phyloP scores from a whole-genome alignment of 2,329 filamentous ascomycete genomes.

The Penicillium sp. region DNA sequence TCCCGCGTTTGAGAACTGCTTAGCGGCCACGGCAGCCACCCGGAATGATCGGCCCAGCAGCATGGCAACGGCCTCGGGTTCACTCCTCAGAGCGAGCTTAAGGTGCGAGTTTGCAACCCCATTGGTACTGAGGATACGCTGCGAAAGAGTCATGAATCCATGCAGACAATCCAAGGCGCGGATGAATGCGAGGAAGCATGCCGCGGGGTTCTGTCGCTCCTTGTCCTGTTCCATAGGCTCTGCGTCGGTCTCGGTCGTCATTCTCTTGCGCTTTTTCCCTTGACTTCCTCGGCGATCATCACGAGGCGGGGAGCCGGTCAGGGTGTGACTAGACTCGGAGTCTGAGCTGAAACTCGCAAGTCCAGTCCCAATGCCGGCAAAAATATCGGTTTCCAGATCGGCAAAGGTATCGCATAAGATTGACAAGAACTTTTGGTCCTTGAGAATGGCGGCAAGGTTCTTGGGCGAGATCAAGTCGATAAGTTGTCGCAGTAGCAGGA shows the following conservation, averaged over 20 bases:
- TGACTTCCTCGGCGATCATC: slow-evolving; percentile 26
- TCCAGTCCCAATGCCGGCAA: slow-evolving; percentile 27
- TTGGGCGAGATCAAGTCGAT: slow-evolving; percentile 70
- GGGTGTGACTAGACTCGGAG: slow-evolving; percentile 39
- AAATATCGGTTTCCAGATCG: slow-evolving; percentile 48
- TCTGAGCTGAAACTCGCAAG: slow-evolving; percentile 27
- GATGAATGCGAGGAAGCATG: slow-evolving; percentile 37
- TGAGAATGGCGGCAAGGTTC: slow-evolving; percentile 69
- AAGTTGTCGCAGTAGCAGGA: slow-evolving; percentile 62
- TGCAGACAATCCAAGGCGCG: slow-evolving; percentile 38
- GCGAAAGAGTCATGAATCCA: slow-evolving; percentile 30
- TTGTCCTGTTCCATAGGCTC: slow-evolving; percentile 36
- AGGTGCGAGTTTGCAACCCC: slow-evolving; percentile 41
- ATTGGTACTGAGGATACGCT: slow-evolving; percentile 27
- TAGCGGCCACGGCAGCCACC: slow-evolving; percentile 32
- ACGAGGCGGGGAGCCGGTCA: slow-evolving; percentile 29
- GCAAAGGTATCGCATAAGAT: slow-evolving; percentile 67
- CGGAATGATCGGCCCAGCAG: slow-evolving; percentile 39
- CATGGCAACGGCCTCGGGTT: slow-evolving; percentile 36
- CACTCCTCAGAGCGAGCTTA: slow-evolving; percentile 40
- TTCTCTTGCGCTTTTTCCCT: slow-evolving; percentile 43
- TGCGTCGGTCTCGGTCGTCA: slow-evolving; percentile 22
- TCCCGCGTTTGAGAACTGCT: slow-evolving; percentile 30
- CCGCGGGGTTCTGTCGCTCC: slow-evolving; percentile 29
- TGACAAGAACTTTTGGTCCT: slow-evolving; percentile 66